Base-by-base conservation (phyloP, 768 basidiomycete genomes). In the Gymnopilus dilepis region DNA sequence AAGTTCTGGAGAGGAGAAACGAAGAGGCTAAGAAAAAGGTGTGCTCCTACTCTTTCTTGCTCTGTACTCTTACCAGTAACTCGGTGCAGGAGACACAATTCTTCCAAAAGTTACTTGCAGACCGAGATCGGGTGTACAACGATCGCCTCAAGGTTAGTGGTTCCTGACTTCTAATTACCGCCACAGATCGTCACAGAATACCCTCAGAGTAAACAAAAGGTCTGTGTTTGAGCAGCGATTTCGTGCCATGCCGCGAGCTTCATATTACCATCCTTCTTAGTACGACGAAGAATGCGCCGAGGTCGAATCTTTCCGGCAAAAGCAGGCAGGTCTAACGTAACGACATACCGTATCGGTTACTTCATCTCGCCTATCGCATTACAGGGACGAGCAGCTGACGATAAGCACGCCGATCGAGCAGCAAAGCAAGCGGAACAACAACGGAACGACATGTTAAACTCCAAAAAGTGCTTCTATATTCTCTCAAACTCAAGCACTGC, bases 241-340 rank as follows among this genome's bases (percentile, higher is more conserved):
- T 59, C 22, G 3, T 21, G 7, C 28, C 43, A 22, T 37, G 33
- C 31, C 30, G 17, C 37, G 54, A 57, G 48, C 31, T 33, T 59
- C 13, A 61, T 34, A 6, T 58, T 26, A 11, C 40, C 52, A 19
- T 51, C 42, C 43, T 69, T 42, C 28, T 22, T 63, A 94, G 92
- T 94, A 94, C 68, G 89, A 94, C 65, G 88, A 87, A 28, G 87
- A 92, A 65, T 94, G 93, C 70, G 69, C 70, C 15, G 91, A 93
- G 71, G 84, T 90, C 21, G 90, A 91, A 67, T 72, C 80, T 21
- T 83, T 86, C 67, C 87, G 90, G 51, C 90, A 92, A 79, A 94
- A 93, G 74, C 92, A 94, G 84, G 92, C 84, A 70, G 69, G 64
- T 55, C 11, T 31, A 28, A 41, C 47, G 37, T 45, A 47, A 43